Conservation (phyloP, 2,329 filamentous ascomycete genomes). For the Neobulgaria alba region DNA sequence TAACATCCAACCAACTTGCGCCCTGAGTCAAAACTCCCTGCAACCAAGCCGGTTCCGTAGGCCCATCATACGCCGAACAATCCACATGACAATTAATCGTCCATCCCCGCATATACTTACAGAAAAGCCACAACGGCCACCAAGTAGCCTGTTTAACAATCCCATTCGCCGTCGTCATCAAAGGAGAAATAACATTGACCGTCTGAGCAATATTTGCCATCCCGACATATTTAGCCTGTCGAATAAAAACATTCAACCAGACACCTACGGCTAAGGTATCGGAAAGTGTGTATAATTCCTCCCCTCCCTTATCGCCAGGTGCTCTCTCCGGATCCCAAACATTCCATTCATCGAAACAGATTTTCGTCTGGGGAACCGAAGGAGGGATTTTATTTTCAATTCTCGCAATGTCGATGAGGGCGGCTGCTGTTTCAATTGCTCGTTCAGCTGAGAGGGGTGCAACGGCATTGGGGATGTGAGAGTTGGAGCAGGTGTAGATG, state of each 20-base stretch:
- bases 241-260: constrained; percentile 56
- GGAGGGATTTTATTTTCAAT: constrained; percentile 42
- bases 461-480: constrained; percentile 41
- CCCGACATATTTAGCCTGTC: constrained; percentile 51
- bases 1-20: constrained; percentile 63
- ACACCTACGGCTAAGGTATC: constrained; percentile 55
- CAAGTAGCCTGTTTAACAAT: constrained; percentile 56
- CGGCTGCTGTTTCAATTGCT: constrained; percentile 53
- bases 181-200: constrained; percentile 58
- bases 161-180: constrained; percentile 52
- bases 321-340: constrained; percentile 57
- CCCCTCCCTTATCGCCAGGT: constrained; percentile 52
- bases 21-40: constrained; percentile 51
- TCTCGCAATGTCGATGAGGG: constrained; percentile 53
- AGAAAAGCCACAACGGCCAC: constrained; percentile 54
- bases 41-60: constrained; percentile 58
- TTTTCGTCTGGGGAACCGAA: constrained; percentile 38
- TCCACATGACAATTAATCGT: constrained; percentile 59
- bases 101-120: constrained; percentile 63
- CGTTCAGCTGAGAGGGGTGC: constrained; percentile 54
- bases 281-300: constrained; percentile 54
- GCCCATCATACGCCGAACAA: constrained; percentile 54
- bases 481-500: constrained; percentile 45
- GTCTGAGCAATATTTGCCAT: constrained; percentile 62
- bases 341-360: constrained; percentile 66